Conservation (phyloP, 1,284 basidiomycete genomes). For the Gymnopus androsaceus region DNA sequence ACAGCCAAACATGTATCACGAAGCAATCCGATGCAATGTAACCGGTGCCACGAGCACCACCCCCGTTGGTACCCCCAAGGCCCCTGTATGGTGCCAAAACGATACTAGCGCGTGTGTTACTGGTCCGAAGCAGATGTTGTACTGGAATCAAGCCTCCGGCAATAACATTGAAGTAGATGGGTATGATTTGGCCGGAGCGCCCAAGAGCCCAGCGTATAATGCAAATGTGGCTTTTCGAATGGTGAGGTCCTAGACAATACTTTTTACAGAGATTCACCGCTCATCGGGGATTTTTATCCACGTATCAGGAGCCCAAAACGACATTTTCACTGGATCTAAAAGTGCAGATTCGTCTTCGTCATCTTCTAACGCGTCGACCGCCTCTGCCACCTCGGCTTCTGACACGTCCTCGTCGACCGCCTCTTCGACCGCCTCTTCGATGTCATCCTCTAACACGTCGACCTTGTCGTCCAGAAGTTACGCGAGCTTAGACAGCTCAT, state of each 20-base stretch:
- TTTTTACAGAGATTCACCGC: not conserved
- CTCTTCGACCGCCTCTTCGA: too few species aligned
- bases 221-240: constrained; percentile 42
- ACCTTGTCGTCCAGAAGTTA: not conserved
- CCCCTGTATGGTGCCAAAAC: constrained; percentile 49
- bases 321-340: constrained; percentile 13
- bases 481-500: too few species aligned
- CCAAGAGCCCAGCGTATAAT: constrained; percentile 47
- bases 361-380: not conserved
- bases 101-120: constrained; percentile 35
- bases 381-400: not conserved
- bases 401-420: not conserved
- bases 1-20: constrained; percentile 46
- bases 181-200: constrained; percentile 34
- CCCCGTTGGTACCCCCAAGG: constrained; percentile 37
- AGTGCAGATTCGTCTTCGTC: not conserved
- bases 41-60: constrained; percentile 37
- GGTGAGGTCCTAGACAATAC: constrained; percentile 27
- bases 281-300: too few species aligned
- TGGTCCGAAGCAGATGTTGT: constrained; percentile 45
- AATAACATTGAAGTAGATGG: constrained; percentile 46
- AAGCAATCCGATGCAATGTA: constrained; percentile 43
- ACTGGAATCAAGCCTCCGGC: constrained; percentile 46
- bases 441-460: not conserved
- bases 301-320: constrained; percentile 14